Evolutionary conservation across 192 early-diverging fungal species (phyloP), one percentile per base, ranked within the genome.

Genomic region (Funneliformis geosporum): DNA sequence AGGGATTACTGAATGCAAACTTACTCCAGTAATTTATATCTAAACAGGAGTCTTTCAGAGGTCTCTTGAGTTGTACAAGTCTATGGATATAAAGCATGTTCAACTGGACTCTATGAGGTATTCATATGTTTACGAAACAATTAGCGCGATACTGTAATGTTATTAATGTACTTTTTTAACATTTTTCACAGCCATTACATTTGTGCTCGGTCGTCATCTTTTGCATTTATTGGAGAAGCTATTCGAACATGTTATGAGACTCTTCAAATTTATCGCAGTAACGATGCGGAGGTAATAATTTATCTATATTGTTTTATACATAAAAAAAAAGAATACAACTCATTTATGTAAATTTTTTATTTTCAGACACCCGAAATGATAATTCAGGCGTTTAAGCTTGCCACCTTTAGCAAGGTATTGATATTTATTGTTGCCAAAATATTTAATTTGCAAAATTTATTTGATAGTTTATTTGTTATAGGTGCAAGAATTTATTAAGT

Each of bases 21-120:
- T 50, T 38, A 1, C n/a, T 6, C 10, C 18, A 38, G 25, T 65
- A 9, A 50, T 47, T 70, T 46, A 9, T 62, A 33, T 77, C 43
- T 6, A 43, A 43, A 75, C 66, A 90, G 92, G 92, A 16, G 90
- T 87, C 40, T 90, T 85, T 80, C 81, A 85, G 38, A 91, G 91
- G 21, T 85, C 93, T 8, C 82, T 86, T 39, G 84, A 85, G 16
- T 86, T 95, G 69, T 91, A 88, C 84, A 86, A 86, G 68, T 87
- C 90, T 0, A 88, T 99, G 87, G 91, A 93, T 71, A 91, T 97
- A 82, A 99, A 99, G 82, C 90, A 96, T 81, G 88, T 97, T n/a
- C 95, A 97, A 85, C 86, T 90, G 73, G 97, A 99, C 80, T 96
- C 97, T 0, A 83, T 97, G 70, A 92, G 91, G 75, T 91, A 87